Evolutionary conservation across 2,329 filamentous ascomycete genomes (phyloP).

Genomic region (Hymenoscyphus occultus): DNA sequence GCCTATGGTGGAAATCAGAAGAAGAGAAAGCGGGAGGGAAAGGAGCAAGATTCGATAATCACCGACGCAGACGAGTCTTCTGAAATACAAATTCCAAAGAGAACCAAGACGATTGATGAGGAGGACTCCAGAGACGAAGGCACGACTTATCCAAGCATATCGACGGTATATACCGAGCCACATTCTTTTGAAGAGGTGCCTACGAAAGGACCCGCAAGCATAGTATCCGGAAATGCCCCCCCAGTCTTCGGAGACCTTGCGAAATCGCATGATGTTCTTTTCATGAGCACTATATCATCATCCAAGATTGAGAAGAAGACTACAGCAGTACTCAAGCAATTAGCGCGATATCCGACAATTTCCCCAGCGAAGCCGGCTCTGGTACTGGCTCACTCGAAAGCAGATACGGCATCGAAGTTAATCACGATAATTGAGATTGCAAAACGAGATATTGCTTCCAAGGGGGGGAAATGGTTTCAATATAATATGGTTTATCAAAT

Average conservation of each 20-base stretch:
- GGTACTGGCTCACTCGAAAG: slow-evolving; percentile 40
- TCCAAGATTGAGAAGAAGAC: slow-evolving; percentile 49
- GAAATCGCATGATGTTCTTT: slow-evolving; percentile 44
- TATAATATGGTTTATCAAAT: slow-evolving; percentile 36
- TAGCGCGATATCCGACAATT: slow-evolving; percentile 26
- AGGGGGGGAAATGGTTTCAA: slow-evolving; percentile 43
- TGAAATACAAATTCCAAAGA: neutral
- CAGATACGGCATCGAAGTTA: slow-evolving; percentile 54
- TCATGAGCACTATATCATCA: slow-evolving; percentile 56
- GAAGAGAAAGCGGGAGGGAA: slow-evolving; percentile 9
- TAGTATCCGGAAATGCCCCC: slow-evolving; percentile 19
- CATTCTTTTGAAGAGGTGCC: neutral
- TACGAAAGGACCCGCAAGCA: slow-evolving; percentile 6
- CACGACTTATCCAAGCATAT: neutral
- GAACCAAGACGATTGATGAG: neutral
- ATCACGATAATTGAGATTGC: slow-evolving; percentile 66
- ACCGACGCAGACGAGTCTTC: neutral
- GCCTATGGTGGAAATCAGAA: slow-evolving; percentile 7
- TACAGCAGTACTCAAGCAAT: slow-evolving; percentile 28
- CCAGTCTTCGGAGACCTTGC: slow-evolving; percentile 35
- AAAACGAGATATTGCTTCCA: slow-evolving; percentile 52
- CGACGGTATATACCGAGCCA: neutral
- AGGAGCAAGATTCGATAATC: neutral
- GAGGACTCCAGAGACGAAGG: neutral
- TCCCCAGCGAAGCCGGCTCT: slow-evolving; percentile 38